Percentiles rank a stretch among this genome's conserved stretches.
These are phyloP conservation scores for Grosmannia clavigera DNA, from an alignment of 2,329 filamentous ascomycete species.

Conservation along the genomic window DNA sequence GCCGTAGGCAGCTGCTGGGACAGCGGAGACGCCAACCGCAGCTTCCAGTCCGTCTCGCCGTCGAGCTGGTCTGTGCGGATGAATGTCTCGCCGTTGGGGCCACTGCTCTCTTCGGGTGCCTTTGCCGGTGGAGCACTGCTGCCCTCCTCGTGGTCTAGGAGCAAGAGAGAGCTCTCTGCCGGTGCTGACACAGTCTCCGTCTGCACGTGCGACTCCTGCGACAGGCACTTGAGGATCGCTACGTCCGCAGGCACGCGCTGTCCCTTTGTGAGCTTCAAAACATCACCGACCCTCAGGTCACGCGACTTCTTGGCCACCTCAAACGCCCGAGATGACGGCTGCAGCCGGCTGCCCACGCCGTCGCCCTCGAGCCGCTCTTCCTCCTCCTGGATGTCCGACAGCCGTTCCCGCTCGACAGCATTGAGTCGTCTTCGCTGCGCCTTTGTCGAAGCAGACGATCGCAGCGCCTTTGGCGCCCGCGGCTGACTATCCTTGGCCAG, in stretches of 20 bases:
- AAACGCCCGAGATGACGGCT: constrained; percentile 37
- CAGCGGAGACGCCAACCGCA: constrained; percentile 74
- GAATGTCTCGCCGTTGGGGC: constrained; percentile 73
- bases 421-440: constrained; percentile 22
- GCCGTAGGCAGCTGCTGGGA: constrained; percentile 65
- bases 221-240: constrained; percentile 68
- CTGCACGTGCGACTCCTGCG: constrained; percentile 19
- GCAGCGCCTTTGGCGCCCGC: constrained; percentile 30
- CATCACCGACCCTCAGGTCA: constrained; percentile 86
- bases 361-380: constrained; percentile 40
- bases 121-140: constrained; percentile 11
- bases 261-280: constrained; percentile 85
- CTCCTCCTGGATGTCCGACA: constrained; percentile 60
- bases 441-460: constrained; percentile 29
- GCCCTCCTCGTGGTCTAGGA: constrained; percentile 4
- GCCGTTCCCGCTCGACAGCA: constrained; percentile 24
- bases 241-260: constrained; percentile 92
- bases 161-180: not conserved
- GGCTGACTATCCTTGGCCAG: constrained; percentile 16
- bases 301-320: constrained; percentile 72
- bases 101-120: constrained; percentile 10
- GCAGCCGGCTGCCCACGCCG: constrained; percentile 14
- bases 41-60: constrained; percentile 97
- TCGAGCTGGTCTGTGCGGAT: constrained; percentile 96
- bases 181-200: constrained; percentile 22